These are phyloP conservation scores for Fraxinus xanthoxyloides DNA, from an alignment of 305 asterid species.

Conservation along the genomic window DNA sequence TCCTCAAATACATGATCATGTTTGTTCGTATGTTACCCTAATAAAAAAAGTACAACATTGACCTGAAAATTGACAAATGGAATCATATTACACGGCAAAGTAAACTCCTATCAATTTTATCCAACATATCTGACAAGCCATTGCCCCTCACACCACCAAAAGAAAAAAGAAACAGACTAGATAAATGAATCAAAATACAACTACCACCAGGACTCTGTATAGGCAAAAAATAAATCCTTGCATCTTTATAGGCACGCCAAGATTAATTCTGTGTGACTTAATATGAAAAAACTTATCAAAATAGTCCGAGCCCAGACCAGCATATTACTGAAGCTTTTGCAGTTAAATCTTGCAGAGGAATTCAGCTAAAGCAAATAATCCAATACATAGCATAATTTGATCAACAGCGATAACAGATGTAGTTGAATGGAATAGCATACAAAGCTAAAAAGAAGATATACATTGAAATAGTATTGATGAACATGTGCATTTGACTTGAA, in stretches of 20 bases:
- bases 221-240: background rate
- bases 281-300: background rate
- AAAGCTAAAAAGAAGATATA: background rate
- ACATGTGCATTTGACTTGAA: slow-evolving; percentile 12
- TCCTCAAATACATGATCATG: background rate
- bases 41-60: background rate
- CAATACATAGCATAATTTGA: background rate
- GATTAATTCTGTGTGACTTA: background rate
- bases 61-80: background rate
- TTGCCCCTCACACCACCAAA: background rate
- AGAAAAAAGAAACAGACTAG: background rate
- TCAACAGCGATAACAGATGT: background rate
- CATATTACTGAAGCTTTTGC: background rate
- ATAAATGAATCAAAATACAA: background rate
- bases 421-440: background rate
- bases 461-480: background rate
- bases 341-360: background rate
- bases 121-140: background rate
- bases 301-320: background rate
- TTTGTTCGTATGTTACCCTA: background rate
- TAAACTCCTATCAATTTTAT: background rate
- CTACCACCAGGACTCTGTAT: background rate
- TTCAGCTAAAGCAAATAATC: background rate
- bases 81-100: background rate
- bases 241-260: background rate